phyloP scores from a whole-genome alignment of 495 filamentous ascomycete species.

The Apodospora peruviana region DNA sequence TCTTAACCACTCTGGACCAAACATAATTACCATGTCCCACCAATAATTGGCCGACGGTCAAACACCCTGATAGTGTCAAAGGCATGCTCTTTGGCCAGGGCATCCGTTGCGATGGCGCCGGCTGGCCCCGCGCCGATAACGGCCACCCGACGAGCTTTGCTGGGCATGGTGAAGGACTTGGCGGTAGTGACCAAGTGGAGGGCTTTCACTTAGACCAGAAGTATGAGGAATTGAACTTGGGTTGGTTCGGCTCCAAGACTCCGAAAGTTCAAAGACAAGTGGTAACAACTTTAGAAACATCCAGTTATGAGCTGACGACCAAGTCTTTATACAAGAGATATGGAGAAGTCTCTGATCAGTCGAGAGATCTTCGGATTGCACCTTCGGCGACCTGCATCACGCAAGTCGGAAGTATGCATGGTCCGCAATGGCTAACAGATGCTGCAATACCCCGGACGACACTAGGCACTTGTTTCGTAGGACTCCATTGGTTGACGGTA shows the following conservation, averaged over 20 bases:
- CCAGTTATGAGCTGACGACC: not conserved
- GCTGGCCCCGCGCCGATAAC: constrained; percentile 57
- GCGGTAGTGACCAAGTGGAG: not conserved
- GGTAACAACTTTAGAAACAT: not conserved
- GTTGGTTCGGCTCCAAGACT: not conserved
- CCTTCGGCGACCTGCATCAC: not conserved
- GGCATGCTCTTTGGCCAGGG: constrained; percentile 51
- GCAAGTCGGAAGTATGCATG: too few relatives aligned
- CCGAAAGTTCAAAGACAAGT: not conserved
- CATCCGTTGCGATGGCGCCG: constrained; percentile 55
- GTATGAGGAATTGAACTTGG: too few relatives aligned
- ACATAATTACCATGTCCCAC: constrained; percentile 23
- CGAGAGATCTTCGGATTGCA: too few relatives aligned
- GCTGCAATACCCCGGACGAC: too few relatives aligned
- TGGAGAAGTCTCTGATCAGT: too few relatives aligned
- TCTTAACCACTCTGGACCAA: not conserved
- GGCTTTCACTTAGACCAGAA: not conserved
- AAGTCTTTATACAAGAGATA: too few relatives aligned
- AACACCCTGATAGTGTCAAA: constrained; percentile 57
- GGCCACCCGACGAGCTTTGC: constrained; percentile 43
- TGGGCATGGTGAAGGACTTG: not conserved
- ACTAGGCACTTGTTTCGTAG: too few relatives aligned
- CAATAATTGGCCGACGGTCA: constrained; percentile 34
- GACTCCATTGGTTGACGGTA: too few relatives aligned
- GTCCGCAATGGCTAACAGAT: too few relatives aligned